Conservation (phyloP, 2,329 filamentous ascomycete species). For the Penicillium crustosum region DNA sequence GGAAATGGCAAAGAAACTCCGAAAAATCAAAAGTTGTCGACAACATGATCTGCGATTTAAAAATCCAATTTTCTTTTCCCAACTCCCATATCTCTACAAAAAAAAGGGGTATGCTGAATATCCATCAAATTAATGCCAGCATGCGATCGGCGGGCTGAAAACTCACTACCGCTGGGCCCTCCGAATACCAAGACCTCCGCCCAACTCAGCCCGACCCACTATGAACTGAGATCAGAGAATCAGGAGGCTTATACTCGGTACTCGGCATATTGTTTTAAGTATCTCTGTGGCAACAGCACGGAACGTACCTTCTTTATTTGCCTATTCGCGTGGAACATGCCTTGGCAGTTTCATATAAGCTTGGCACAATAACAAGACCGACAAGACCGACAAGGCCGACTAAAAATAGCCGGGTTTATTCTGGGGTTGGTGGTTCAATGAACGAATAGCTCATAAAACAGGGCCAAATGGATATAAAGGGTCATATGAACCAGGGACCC, state of each 20-base stretch:
- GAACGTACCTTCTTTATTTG: neutral
- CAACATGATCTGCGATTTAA: too few species aligned
- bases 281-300: neutral
- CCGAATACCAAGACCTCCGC: neutral
- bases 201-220: neutral
- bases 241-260: neutral
- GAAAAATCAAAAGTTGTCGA: too few species aligned
- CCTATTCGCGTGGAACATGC: too few species aligned
- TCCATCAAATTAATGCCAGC: neutral
- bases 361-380: neutral
- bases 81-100: too few species aligned
- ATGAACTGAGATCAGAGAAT: neutral
- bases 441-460: neutral
- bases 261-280: neutral
- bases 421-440: neutral
- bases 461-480: neutral
- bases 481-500: neutral
- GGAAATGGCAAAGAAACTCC: too few species aligned
- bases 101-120: too few species aligned
- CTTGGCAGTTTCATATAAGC: neutral
- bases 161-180: neutral
- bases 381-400: neutral
- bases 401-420: neutral
- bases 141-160: neutral
- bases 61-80: too few species aligned